phyloP scores from a whole-genome alignment of 495 filamentous ascomycete genomes.

The Talaromyces nanjingensis region DNA sequence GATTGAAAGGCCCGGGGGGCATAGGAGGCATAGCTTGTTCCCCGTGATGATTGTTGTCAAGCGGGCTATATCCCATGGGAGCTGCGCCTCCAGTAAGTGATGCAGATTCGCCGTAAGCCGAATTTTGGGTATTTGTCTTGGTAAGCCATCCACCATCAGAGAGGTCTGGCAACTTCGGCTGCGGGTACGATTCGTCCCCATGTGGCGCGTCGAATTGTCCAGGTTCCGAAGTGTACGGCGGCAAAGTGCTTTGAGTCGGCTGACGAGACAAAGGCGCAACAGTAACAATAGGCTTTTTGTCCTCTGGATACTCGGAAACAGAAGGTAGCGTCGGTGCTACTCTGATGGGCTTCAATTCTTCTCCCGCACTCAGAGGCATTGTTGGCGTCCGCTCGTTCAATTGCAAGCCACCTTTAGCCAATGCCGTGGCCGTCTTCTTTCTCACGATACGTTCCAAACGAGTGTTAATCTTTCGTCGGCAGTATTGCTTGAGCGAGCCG shows the following conservation, averaged over 20 bases:
- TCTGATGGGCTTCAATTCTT: conserved; percentile 37
- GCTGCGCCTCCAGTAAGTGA: conserved; percentile 53
- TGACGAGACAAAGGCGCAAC: conserved; percentile 48
- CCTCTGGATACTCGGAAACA: conserved; percentile 41
- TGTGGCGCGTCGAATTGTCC: conserved; percentile 25
- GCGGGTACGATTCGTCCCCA: conserved; percentile 16
- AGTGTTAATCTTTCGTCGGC: conserved; percentile 79
- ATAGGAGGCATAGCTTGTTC: conserved; percentile 21
- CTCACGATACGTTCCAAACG: conserved; percentile 74
- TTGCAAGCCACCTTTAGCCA: conserved; percentile 61
- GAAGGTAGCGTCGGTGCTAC: conserved; percentile 64
- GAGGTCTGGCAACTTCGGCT: conserved; percentile 39
- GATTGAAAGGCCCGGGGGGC: conserved; percentile 17
- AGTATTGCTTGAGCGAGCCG: conserved; percentile 75
- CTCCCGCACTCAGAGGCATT: conserved; percentile 43
- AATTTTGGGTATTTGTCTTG: conserved; percentile 37
- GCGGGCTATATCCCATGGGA: conserved; percentile 49
- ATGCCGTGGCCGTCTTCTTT: conserved; percentile 74
- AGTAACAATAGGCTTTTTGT: conserved; percentile 53
- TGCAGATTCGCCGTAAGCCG: conserved; percentile 33
- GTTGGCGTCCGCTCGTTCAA: conserved; percentile 50
- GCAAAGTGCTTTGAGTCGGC: conserved; percentile 61
- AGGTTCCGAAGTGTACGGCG: conserved; percentile 52
- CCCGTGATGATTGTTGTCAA: conserved; percentile 21
- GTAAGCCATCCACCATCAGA: conserved; percentile 24